Base-by-base conservation (phyloP, 2,329 filamentous ascomycete species). In the Bipolaris sorokiniana region DNA sequence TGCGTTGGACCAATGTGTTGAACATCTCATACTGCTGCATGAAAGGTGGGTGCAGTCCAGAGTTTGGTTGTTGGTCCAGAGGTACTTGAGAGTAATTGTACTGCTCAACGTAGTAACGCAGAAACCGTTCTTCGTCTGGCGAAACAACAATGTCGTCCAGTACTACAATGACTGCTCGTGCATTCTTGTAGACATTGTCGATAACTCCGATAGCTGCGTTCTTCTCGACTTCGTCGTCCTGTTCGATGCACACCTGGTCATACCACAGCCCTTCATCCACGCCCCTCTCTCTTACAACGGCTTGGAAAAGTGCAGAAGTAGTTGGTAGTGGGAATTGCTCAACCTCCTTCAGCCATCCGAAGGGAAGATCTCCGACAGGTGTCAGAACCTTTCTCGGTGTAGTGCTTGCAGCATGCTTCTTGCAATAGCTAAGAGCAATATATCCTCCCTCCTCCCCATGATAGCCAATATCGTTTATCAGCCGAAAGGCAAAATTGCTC, bases 171-270 rank as follows among this genome's bases (percentile, higher is more conserved):
- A 80, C 76, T 0, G 71, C 47, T 16, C 78, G 69, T 4, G 79
- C 78, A 33, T 76, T 79, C 34, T 70, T 64, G 64, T 80, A 81
- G 5, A 81, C 76, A 53, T 70, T 65, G 48, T 80, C 78, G 65
- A 80, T 79, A 1, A 75, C 71, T 18, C 75, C 77, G 53, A 80
- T 75, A 1, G 75, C 70, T n/a, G 72, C 66, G 1, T 71, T 74
- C 42, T 71, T 78, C 58, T 80, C 78, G 1, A 56, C 57, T 40
- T 79, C 74, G 36, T 75, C 72, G 2, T 77, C 72, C 50, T 79
- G 76, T 44, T 79, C 72, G 54, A 80, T 78, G 62, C 77, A 80
- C 7, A 80, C 77, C 58, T 80, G 78, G 57, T 81, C 79, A 38
- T 79, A 77, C 78, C 78, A 81, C 5, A 81, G 55, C 6, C 78